Conservation (phyloP, 2,329 filamentous ascomycete species). For the Hortaea werneckii region DNA sequence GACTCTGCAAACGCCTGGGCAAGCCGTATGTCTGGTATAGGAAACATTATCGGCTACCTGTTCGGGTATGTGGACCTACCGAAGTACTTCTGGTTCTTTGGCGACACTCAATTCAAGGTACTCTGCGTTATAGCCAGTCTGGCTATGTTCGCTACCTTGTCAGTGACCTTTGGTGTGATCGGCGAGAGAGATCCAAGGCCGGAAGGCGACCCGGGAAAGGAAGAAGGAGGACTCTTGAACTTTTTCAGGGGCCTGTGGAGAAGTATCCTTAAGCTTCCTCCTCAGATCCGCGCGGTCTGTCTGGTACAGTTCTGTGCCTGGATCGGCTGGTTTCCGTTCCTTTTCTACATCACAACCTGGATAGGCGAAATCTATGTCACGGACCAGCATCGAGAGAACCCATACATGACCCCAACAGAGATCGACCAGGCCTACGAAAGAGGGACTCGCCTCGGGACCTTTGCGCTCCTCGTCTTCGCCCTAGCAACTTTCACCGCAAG, state of each 20-base stretch:
- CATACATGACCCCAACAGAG: slow-evolving; percentile 64
- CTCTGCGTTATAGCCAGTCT: slow-evolving; percentile 78
- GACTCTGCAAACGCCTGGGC: slow-evolving; percentile 92
- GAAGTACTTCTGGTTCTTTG: slow-evolving; percentile 64
- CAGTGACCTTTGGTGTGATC: slow-evolving; percentile 59
- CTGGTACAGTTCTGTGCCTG: slow-evolving; percentile 58
- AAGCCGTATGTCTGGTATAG: slow-evolving; percentile 72
- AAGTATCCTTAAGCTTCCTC: slow-evolving; percentile 68
- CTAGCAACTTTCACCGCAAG: slow-evolving; percentile 74
- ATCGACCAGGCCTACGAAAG: slow-evolving; percentile 73
- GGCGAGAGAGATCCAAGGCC: slow-evolving; percentile 70
- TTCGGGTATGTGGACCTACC: slow-evolving; percentile 78
- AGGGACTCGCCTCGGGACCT: slow-evolving; percentile 77
- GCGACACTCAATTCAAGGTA: slow-evolving; percentile 83
- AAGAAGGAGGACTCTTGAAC: slow-evolving; percentile 55
- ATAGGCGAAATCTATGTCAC: slow-evolving; percentile 84
- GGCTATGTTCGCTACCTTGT: slow-evolving; percentile 57
- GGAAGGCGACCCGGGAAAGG: slow-evolving; percentile 52
- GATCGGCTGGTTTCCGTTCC: slow-evolving; percentile 89
- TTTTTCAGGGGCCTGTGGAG: slow-evolving; percentile 73
- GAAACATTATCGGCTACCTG: slow-evolving; percentile 83
- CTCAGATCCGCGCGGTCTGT: slow-evolving; percentile 74
- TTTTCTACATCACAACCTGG: slow-evolving; percentile 95
- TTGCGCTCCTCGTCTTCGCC: slow-evolving; percentile 81
- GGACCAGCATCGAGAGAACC: slow-evolving; percentile 66